Percentiles rank a stretch among this genome's conserved stretches.
Conservation (phyloP, 2,329 filamentous ascomycete genomes). For the Didymellaceae sp. region DNA sequence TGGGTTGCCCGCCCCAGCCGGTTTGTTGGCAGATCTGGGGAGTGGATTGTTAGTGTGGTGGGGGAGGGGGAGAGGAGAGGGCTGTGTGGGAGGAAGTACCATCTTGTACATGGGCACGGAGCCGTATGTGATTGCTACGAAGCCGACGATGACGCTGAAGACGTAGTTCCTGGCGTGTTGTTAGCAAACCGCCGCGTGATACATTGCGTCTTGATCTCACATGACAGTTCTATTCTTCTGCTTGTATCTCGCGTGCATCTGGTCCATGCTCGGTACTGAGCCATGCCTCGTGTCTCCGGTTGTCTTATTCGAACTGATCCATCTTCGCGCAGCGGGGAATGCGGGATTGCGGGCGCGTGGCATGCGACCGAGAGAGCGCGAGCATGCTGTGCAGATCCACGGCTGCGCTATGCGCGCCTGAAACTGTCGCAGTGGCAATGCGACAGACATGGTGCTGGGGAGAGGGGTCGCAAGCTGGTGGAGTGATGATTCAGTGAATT, state of each 20-base stretch:
- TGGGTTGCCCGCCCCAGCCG: slow-evolving; percentile 90
- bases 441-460: slow-evolving; percentile 39
- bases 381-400: slow-evolving; percentile 48
- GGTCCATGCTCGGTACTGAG: slow-evolving; percentile 65
- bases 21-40: slow-evolving; percentile 79
- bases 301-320: slow-evolving; percentile 36
- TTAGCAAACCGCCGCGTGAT: too few species aligned
- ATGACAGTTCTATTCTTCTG: slow-evolving; percentile 72
- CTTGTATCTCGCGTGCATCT: slow-evolving; percentile 68
- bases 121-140: slow-evolving; percentile 80
- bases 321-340: slow-evolving; percentile 33
- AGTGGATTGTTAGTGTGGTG: background rate
- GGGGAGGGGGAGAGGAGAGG: too few species aligned
- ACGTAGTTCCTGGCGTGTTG: slow-evolving; percentile 68
- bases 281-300: slow-evolving; percentile 40
- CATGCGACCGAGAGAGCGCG: slow-evolving; percentile 34
- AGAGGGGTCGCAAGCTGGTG: slow-evolving; percentile 16
- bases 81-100: slow-evolving; percentile 60
- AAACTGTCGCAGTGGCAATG: slow-evolving; percentile 28
- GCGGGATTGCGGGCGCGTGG: slow-evolving; percentile 27
- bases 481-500: slow-evolving; percentile 30
- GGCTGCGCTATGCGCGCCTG: slow-evolving; percentile 29
- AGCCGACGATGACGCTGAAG: slow-evolving; percentile 78
- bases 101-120: slow-evolving; percentile 89
- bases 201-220: slow-evolving; percentile 54